Conservation (phyloP, 1,139 yeast genomes). For the Zygosaccharomyces sapae region DNA sequence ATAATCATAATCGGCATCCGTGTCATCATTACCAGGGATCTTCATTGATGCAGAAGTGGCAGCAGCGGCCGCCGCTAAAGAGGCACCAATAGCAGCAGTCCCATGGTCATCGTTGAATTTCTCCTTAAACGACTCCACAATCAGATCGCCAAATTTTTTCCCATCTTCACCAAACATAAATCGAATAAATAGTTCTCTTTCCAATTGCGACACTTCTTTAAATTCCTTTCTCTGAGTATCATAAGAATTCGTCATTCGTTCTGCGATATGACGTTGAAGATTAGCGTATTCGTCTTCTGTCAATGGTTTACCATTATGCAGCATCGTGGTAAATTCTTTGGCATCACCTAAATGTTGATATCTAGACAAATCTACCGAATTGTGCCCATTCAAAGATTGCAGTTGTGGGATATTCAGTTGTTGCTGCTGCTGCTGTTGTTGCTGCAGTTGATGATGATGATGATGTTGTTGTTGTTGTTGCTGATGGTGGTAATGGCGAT, state of each 20-base stretch:
- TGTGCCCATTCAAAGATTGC: neutral
- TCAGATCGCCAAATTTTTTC: conserved; percentile 26
- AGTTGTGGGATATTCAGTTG: neutral
- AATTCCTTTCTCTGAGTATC: conserved; percentile 27
- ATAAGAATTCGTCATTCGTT: conserved; percentile 31
- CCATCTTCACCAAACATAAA: conserved; percentile 33
- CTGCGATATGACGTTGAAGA: conserved; percentile 32
- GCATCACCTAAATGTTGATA: conserved; percentile 23
- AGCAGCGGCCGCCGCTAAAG: conserved; percentile 30
- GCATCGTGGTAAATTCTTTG: conserved; percentile 30
- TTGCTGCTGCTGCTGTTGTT: neutral
- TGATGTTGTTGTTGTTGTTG: conserved; percentile 15
- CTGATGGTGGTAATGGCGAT: conserved; percentile 6
- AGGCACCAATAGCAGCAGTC: conserved; percentile 23
- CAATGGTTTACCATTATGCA: conserved; percentile 32
- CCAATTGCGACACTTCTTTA: conserved; percentile 27
- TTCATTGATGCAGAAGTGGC: conserved; percentile 18
- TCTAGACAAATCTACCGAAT: conserved; percentile 5
- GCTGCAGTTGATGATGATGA: conserved; percentile 3
- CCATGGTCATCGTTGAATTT: conserved; percentile 25
- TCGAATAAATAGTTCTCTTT: conserved; percentile 30
- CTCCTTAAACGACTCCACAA: conserved; percentile 28
- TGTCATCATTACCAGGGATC: conserved; percentile 14
- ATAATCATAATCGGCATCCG: conserved; percentile 13
- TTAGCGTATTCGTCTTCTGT: conserved; percentile 32